phyloP scores from a whole-genome alignment of 73 alveolate genomes.

The Stentor roeselii region DNA sequence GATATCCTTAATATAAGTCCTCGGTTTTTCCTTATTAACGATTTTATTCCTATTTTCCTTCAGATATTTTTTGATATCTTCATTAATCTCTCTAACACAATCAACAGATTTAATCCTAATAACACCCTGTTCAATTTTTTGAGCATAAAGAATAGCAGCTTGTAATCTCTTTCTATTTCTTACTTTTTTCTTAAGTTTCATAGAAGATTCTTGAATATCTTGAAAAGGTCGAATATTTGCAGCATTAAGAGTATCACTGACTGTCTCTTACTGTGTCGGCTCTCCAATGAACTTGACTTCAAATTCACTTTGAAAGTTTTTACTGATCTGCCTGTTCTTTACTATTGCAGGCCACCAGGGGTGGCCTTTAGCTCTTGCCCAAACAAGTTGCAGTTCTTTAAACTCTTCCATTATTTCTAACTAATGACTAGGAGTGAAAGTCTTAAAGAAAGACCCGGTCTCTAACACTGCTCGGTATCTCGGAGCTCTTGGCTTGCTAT shows the following conservation, averaged over 20 bases:
- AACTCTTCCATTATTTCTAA: too few relatives aligned
- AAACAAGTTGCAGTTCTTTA: slow-evolving; percentile 1
- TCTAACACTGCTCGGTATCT: too few relatives aligned
- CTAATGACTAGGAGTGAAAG: too few relatives aligned
- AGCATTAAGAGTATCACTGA: neutral
- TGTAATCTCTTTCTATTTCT: neutral
- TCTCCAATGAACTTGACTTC: slow-evolving; percentile 2
- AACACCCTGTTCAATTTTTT: too few relatives aligned
- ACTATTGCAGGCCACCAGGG: slow-evolving; percentile 29
- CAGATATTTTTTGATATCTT: too few relatives aligned
- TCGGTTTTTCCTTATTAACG: too few relatives aligned
- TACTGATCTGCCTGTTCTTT: neutral
- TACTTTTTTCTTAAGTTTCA: neutral
- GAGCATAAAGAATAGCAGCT: neutral
- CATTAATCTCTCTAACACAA: too few relatives aligned
- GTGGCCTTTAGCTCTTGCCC: slow-evolving; percentile 18
- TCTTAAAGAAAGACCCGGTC: too few relatives aligned
- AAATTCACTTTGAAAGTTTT: neutral
- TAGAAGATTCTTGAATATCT: neutral
- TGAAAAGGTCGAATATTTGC: neutral
- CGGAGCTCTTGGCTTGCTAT: too few relatives aligned
- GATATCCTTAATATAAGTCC: too few relatives aligned
- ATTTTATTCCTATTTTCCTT: too few relatives aligned
- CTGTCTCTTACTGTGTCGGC: neutral
- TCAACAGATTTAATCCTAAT: too few relatives aligned